Evolutionary conservation across 2,329 filamentous ascomycete genomes (phyloP).

Genomic region (Stenocarpella maydis): DNA sequence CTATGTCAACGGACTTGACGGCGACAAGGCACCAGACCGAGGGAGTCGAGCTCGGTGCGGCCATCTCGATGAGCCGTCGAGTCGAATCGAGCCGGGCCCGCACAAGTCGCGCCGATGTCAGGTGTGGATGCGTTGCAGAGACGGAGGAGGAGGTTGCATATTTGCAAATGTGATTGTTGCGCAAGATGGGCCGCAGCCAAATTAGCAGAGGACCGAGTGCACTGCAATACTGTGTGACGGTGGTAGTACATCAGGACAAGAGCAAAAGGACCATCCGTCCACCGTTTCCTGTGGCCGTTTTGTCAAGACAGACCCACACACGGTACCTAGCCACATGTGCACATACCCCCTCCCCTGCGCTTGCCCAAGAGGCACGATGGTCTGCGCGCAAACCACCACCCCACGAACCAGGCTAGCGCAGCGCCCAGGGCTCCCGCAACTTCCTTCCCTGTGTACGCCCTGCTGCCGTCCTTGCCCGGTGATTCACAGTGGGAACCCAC

Average conservation of each 20-base stretch:
- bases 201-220: neutral
- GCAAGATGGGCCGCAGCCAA: constrained; percentile 16
- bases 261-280: constrained; percentile 8
- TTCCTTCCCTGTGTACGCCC: constrained; percentile 17
- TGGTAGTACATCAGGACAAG: neutral
- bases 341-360: neutral
- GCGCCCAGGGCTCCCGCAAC: constrained; percentile 19
- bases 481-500: constrained; percentile 11
- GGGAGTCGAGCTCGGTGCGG: no score
- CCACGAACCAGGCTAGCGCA: constrained; percentile 3
- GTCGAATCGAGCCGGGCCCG: no score
- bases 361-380: neutral
- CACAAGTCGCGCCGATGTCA: neutral
- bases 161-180: constrained; percentile 26
- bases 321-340: neutral
- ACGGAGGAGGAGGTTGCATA: neutral
- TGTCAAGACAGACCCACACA: constrained; percentile 8
- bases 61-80: no score
- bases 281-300: constrained; percentile 18
- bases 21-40: neutral
- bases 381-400: constrained; percentile 20
- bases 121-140: neutral
- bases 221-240: neutral
- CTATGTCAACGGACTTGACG: no score
- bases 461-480: constrained; percentile 8